phyloP scores from a whole-genome alignment of 2,329 filamentous ascomycete species.

The Fusarium musae region DNA sequence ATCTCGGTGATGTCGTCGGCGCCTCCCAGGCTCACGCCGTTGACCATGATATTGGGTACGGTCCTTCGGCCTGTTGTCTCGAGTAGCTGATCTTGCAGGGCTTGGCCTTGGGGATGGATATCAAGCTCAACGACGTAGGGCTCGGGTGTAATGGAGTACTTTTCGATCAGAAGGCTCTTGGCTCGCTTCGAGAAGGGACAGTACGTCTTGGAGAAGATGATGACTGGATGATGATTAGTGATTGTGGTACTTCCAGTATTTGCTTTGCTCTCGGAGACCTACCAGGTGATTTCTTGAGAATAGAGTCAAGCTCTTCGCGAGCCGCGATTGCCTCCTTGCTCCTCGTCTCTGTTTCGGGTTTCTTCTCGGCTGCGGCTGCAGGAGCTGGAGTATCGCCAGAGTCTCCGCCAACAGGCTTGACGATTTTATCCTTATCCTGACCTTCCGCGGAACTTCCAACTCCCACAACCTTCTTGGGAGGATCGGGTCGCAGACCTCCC shows the following conservation, averaged over 20 bases:
- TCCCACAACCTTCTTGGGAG: slow-evolving; percentile 67
- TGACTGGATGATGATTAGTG: slow-evolving; percentile 65
- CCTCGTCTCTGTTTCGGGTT: slow-evolving; percentile 63
- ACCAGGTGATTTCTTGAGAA: slow-evolving; percentile 88
- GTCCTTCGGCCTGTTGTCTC: slow-evolving; percentile 83
- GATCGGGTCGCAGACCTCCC: slow-evolving; percentile 68
- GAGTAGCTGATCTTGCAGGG: slow-evolving; percentile 77
- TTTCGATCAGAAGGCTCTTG: slow-evolving; percentile 84
- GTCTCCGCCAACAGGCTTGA: slow-evolving; percentile 47
- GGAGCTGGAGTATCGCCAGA: slow-evolving; percentile 22
- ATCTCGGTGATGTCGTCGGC: slow-evolving; percentile 85
- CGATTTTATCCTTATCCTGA: slow-evolving; percentile 56
- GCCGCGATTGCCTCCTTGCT: slow-evolving; percentile 72
- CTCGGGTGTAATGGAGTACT: slow-evolving; percentile 83
- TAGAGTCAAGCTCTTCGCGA: slow-evolving; percentile 77
- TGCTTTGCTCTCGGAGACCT: slow-evolving; percentile 48
- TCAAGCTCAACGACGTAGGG: slow-evolving; percentile 94
- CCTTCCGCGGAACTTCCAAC: slow-evolving; percentile 67
- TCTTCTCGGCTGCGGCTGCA: slow-evolving; percentile 32
- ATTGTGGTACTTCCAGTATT: background rate
- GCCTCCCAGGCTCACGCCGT: slow-evolving; percentile 89
- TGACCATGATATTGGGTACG: slow-evolving; percentile 91
- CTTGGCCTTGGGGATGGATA: slow-evolving; percentile 76
- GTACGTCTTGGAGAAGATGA: slow-evolving; percentile 96
- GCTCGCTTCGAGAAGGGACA: slow-evolving; percentile 88